Evolutionary conservation across 73 alveolate species (phyloP).

Genomic region (Tetrahymena elliotti): DNA sequence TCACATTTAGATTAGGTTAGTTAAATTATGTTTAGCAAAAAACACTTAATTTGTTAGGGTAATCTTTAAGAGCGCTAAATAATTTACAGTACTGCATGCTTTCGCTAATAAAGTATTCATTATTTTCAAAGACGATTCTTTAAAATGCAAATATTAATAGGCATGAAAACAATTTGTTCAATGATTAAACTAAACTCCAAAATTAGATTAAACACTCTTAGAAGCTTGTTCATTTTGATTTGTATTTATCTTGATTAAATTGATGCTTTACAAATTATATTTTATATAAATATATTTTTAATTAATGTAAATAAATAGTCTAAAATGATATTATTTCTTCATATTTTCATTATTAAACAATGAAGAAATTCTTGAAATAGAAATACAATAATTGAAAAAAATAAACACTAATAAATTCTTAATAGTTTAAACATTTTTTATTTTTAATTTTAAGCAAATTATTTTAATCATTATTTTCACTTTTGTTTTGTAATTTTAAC

Average conservation of each 20-base stretch:
- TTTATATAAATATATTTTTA: no score
- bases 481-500: neutral
- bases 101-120: neutral
- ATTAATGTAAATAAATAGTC: no score
- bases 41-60: neutral
- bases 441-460: no score
- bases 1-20: neutral
- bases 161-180: neutral
- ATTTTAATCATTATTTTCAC: neutral
- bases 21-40: neutral
- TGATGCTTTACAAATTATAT: no score
- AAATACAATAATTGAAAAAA: no score
- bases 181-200: neutral
- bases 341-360: no score
- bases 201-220: neutral
- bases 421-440: no score
- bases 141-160: no score
- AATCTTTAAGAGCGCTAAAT: neutral
- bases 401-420: no score
- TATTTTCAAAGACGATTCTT: no score
- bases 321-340: no score
- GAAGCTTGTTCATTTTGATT: neutral
- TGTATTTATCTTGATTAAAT: neutral
- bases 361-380: no score
- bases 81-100: neutral